Conservation (phyloP, 2,329 filamentous ascomycete genomes). For the Fusarium floridanum region DNA sequence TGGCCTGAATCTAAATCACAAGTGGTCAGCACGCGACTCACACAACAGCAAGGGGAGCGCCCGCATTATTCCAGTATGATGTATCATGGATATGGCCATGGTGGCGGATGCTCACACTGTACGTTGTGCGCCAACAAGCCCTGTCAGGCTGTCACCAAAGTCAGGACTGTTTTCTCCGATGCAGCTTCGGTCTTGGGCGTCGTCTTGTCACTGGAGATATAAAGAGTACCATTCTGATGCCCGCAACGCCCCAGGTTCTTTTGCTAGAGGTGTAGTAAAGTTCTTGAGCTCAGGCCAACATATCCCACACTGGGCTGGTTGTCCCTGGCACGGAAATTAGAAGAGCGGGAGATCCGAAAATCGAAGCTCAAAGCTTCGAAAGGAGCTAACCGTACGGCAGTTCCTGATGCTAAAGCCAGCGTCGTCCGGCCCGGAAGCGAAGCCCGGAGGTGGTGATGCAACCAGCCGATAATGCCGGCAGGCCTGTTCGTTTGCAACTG, state of each 20-base stretch:
- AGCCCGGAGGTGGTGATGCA: conserved; percentile 5
- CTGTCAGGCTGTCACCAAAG: background rate
- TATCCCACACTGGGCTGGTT: background rate
- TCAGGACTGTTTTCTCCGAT: conserved; percentile 5
- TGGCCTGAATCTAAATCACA: conserved; percentile 34
- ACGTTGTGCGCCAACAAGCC: background rate
- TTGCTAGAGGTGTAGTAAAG: background rate
- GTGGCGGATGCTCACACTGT: conserved; percentile 12
- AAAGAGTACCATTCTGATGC: background rate
- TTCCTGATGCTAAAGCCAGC: background rate
- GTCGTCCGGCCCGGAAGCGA: background rate
- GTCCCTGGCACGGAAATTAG: background rate
- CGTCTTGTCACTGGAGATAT: background rate
- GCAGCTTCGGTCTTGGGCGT: background rate
- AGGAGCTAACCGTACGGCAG: background rate
- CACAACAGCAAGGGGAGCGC: conserved; percentile 1
- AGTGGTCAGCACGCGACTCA: conserved; percentile 8
- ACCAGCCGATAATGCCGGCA: conserved; percentile 2
- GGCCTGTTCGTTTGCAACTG: background rate
- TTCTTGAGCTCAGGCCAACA: background rate
- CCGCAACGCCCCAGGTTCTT: background rate
- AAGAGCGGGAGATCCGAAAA: background rate
- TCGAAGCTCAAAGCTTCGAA: background rate
- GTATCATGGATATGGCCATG: conserved; percentile 15
- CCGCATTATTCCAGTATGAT: conserved; percentile 10